A percentile compares a stretch with the other conserved stretches of the same genome.
Evolutionary conservation across 2,329 filamentous ascomycete genomes (phyloP).

Genomic region (Pseudogymnoascus sp.): DNA sequence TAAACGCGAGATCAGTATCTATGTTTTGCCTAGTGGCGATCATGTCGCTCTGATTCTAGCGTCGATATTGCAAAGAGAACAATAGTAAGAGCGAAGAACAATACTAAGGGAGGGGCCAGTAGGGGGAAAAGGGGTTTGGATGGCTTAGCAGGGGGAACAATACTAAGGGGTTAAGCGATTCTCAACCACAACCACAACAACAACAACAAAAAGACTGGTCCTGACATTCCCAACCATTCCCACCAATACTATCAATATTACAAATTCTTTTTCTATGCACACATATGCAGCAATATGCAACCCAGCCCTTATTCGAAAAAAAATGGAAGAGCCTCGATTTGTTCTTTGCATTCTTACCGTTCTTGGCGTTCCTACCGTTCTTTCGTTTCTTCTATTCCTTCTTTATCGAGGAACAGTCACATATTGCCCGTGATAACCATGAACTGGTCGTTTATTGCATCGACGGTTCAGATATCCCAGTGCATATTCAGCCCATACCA

Average conservation of each 20-base stretch:
- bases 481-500: neutral
- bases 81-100: neutral
- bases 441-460: neutral
- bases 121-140: neutral
- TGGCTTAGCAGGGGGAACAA: neutral
- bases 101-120: neutral
- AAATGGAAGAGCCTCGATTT: neutral
- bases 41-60: neutral
- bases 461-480: neutral
- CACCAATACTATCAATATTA: neutral
- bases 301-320: neutral
- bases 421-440: neutral
- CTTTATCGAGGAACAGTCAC: slow-evolving; percentile 7
- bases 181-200: neutral
- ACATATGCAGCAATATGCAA: neutral
- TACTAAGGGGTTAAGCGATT: slow-evolving; percentile 7
- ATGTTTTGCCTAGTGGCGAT: neutral
- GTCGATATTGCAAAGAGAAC: neutral
- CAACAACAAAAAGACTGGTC: neutral
- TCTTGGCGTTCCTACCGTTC: too few relatives aligned
- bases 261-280: neutral
- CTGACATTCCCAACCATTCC: neutral
- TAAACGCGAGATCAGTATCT: neutral
- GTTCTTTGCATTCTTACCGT: neutral
- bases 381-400: neutral